Conservation (phyloP, 805 yeast species). For the Pichia exigua region DNA sequence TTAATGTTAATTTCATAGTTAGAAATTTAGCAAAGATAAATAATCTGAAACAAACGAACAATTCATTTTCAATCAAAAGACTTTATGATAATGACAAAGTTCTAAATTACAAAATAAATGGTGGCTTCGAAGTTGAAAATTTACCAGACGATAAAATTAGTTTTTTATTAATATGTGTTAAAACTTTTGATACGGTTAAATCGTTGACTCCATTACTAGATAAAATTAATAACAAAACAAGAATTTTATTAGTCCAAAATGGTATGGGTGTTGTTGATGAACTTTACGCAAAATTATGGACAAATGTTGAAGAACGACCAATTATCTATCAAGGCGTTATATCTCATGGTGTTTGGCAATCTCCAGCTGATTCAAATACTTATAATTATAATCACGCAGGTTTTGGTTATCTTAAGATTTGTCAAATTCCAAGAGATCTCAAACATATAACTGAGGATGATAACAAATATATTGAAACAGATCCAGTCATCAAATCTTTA, state of each 20-base stretch:
- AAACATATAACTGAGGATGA: conserved; percentile 7
- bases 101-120: conserved; percentile 12
- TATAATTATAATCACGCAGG: conserved; percentile 63
- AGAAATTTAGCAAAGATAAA: conserved; percentile 20
- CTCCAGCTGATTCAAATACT: conserved; percentile 20
- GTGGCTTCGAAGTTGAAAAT: conserved; percentile 12
- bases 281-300: conserved; percentile 49
- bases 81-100: conserved; percentile 17
- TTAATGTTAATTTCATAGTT: conserved; percentile 21
- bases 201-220: conserved; percentile 54
- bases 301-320: conserved; percentile 39
- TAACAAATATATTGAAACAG: conserved; percentile 11
- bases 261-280: conserved; percentile 69
- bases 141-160: conserved; percentile 19
- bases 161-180: conserved; percentile 62
- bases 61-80: conserved; percentile 18
- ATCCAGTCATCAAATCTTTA: conserved; percentile 19
- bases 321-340: conserved; percentile 65
- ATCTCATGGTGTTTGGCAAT: conserved; percentile 72
- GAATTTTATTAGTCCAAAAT: conserved; percentile 68
- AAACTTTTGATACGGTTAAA: conserved; percentile 61
- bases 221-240: conserved; percentile 41
- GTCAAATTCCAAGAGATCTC: conserved; percentile 42
- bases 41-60: conserved; percentile 13
- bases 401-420: conserved; percentile 50